phyloP scores from a whole-genome alignment of 75 land plant species.

The Picea glauca region DNA sequence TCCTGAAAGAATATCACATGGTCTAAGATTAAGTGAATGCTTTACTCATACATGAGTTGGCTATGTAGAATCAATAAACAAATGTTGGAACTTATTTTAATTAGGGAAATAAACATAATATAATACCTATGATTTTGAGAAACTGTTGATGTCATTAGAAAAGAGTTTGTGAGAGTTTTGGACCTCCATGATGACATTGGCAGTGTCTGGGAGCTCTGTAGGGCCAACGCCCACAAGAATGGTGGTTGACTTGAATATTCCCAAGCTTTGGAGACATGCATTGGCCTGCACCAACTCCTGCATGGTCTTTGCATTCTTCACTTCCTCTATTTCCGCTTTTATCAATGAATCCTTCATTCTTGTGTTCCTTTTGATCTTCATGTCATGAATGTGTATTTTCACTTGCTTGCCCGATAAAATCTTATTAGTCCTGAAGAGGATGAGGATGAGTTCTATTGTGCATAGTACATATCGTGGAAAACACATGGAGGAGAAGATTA shows the following conservation, averaged over 20 bases:
- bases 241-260: constrained; percentile 63
- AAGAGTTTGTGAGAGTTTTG: constrained; percentile 50
- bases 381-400: constrained; percentile 70
- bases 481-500: too few relatives aligned
- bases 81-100: too few relatives aligned
- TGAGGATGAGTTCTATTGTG: too few relatives aligned
- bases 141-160: constrained; percentile 68
- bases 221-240: constrained; percentile 88
- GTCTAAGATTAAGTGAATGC: neutral
- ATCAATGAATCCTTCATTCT: constrained; percentile 75
- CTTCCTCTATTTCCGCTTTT: constrained; percentile 59
- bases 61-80: neutral
- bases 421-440: too few relatives aligned
- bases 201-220: constrained; percentile 87
- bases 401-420: constrained; percentile 42
- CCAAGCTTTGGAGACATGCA: constrained; percentile 46
- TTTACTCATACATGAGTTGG: neutral
- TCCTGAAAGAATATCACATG: too few relatives aligned
- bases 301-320: constrained; percentile 50
- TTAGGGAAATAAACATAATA: neutral
- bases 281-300: constrained; percentile 76
- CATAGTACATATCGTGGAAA: too few relatives aligned
- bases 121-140: constrained; percentile 80
- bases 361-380: constrained; percentile 70
- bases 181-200: constrained; percentile 82